Conservation (phyloP, 176 grass and related monocot species). For the Lolium multiflorum region DNA sequence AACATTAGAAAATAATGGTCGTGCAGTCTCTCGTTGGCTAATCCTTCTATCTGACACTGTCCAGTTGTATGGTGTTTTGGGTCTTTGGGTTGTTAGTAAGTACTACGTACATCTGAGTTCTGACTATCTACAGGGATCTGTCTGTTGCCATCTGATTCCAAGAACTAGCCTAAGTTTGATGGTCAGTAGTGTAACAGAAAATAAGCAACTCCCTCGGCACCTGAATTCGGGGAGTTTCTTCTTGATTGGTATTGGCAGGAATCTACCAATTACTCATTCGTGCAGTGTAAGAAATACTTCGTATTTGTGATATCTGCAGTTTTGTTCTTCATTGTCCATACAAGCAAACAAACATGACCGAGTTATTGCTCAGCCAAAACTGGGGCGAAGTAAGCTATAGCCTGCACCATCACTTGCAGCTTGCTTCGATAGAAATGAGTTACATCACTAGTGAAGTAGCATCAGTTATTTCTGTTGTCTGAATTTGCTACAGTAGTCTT, state of each 20-base stretch:
- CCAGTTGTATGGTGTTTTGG: background rate
- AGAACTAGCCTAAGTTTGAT: background rate
- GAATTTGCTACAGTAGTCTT: no score
- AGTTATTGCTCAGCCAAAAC: no score
- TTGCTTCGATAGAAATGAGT: no score
- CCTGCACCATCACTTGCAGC: slow-evolving; percentile 11
- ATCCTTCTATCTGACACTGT: background rate
- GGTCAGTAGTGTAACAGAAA: background rate
- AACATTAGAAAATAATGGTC: background rate
- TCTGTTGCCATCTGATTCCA: no score
- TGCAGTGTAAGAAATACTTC: background rate
- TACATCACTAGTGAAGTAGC: no score
- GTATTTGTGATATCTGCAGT: background rate
- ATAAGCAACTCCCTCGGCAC: background rate
- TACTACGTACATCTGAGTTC: no score
- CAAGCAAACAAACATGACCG: background rate
- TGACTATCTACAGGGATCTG: no score
- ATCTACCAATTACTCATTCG: background rate
- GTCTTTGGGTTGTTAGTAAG: no score
- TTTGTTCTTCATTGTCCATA: background rate
- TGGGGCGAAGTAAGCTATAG: background rate
- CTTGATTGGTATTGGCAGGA: background rate
- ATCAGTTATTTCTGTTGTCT: no score
- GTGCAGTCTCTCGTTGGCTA: background rate
- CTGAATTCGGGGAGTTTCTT: background rate